phyloP scores from a whole-genome alignment of 257 asterid genomes.

The Solanum lycopersicoides region DNA sequence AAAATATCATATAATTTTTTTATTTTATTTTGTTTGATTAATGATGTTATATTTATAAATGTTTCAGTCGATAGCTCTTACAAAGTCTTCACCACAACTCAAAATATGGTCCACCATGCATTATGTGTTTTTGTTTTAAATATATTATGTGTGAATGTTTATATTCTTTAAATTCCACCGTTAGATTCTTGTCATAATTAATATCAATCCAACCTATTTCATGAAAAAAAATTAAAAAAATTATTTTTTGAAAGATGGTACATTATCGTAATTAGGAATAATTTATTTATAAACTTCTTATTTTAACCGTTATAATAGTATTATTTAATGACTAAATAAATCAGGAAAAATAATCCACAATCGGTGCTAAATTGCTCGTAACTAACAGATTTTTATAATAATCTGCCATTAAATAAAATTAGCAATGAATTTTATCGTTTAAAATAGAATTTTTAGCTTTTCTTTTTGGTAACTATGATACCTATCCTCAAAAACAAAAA shows the following conservation, averaged over 20 bases:
- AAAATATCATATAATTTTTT: background rate
- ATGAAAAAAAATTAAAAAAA: background rate
- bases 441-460: background rate
- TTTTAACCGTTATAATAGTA: background rate
- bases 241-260: too few species aligned
- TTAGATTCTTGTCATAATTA: background rate
- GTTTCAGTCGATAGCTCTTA: conserved; percentile 24
- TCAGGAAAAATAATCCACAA: background rate
- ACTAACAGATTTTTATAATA: too few species aligned
- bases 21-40: background rate
- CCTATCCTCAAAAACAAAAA: background rate
- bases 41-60: background rate
- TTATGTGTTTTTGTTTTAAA: background rate
- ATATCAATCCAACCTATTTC: background rate
- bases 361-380: background rate
- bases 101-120: conserved; percentile 50
- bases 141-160: background rate
- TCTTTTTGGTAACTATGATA: background rate
- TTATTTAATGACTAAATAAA: background rate
- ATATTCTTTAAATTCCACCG: background rate
- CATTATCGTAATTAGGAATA: background rate
- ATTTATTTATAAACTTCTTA: background rate
- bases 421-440: background rate
- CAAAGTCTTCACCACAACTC: conserved; percentile 70
- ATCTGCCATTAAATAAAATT: too few species aligned